These are phyloP conservation scores for Penicillium capsulatum DNA, from an alignment of 2,329 filamentous ascomycete genomes.

Conservation along the genomic window DNA sequence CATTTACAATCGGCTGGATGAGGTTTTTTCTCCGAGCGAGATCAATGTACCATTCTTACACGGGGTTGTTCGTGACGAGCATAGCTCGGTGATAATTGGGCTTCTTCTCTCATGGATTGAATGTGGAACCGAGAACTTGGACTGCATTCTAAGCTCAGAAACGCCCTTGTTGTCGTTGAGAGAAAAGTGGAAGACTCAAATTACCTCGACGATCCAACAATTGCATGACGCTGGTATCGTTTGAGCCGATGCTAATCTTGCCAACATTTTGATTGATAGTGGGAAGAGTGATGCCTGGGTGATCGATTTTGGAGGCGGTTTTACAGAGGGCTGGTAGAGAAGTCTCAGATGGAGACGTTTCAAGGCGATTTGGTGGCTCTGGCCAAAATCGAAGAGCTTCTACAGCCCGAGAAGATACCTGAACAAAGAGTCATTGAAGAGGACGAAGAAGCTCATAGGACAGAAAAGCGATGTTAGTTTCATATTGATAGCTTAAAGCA, in stretches of 20 bases:
- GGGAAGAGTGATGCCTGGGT: too few species aligned
- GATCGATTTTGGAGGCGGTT: too few species aligned
- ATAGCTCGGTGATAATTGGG: background rate
- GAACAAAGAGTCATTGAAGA: too few species aligned
- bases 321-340: background rate
- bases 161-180: background rate
- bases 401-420: background rate
- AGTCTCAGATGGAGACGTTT: conserved; percentile 1
- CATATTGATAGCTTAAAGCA: too few species aligned
- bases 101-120: conserved; percentile 3
- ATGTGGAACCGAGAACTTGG: background rate
- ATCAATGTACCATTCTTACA: conserved; percentile 1
- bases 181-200: too few species aligned
- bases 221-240: too few species aligned
- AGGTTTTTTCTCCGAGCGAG: background rate
- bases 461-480: too few species aligned
- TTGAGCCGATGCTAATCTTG: too few species aligned
- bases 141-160: background rate
- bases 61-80: background rate
- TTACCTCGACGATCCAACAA: too few species aligned
- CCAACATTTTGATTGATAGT: too few species aligned
- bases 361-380: background rate
- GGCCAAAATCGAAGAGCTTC: conserved; percentile 1
- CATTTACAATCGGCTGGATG: background rate
- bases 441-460: too few species aligned